Evolutionary conservation across 2,329 filamentous ascomycete genomes (phyloP).

Genomic region (Neopestalotiopsis rosae): DNA sequence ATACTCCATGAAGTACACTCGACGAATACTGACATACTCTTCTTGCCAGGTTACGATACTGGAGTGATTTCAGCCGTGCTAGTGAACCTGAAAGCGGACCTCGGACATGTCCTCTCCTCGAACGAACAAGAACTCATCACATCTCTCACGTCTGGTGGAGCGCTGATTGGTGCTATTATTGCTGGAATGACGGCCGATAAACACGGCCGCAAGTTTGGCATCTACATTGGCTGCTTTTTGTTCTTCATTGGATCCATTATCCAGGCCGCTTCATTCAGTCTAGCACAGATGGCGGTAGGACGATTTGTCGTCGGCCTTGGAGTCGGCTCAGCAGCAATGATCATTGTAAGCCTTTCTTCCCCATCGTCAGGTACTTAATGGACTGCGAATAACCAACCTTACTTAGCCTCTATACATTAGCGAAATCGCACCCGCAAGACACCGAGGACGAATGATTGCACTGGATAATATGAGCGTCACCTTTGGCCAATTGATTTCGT

Average conservation of each 20-base stretch:
- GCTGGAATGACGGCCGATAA: slow-evolving; percentile 42
- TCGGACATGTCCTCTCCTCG: slow-evolving; percentile 45
- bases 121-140: slow-evolving; percentile 42
- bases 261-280: slow-evolving; percentile 40
- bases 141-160: slow-evolving; percentile 39
- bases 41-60: slow-evolving; percentile 6
- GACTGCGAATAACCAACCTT: slow-evolving; percentile 5
- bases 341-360: slow-evolving; percentile 34
- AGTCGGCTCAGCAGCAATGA: slow-evolving; percentile 54
- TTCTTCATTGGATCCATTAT: slow-evolving; percentile 44
- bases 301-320: slow-evolving; percentile 54
- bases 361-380: slow-evolving; percentile 21
- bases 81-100: slow-evolving; percentile 43
- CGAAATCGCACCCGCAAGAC: slow-evolving; percentile 54
- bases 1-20: background rate
- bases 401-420: slow-evolving; percentile 45
- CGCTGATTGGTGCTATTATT: slow-evolving; percentile 48
- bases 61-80: slow-evolving; percentile 39
- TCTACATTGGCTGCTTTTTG: slow-evolving; percentile 46
- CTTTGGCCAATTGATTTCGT: slow-evolving; percentile 45
- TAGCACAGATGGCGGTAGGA: slow-evolving; percentile 50
- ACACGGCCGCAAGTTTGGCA: slow-evolving; percentile 44
- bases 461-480: slow-evolving; percentile 54
- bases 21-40: background rate
- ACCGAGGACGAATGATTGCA: slow-evolving; percentile 53